Conservation (phyloP, 441 rosid genomes). For the Macaranga tanarius region DNA sequence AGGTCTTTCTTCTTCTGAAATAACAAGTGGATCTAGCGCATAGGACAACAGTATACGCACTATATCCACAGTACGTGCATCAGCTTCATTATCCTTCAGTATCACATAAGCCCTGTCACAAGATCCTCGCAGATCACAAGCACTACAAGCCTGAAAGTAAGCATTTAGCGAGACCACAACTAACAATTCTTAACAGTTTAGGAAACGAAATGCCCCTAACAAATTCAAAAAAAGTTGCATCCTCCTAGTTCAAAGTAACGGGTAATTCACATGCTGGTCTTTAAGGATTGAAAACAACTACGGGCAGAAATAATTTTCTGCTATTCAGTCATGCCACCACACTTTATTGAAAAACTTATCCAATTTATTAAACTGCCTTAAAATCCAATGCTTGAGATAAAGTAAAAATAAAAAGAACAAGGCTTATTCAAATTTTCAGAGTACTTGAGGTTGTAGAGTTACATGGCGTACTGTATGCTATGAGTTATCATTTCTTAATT, state of each 20-base stretch:
- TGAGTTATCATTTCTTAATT: neutral
- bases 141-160: slow-evolving; percentile 65
- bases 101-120: slow-evolving; percentile 89
- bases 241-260: neutral
- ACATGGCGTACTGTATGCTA: too few relatives aligned
- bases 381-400: neutral
- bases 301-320: neutral
- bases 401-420: neutral
- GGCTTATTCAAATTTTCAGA: neutral
- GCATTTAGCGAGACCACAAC: slow-evolving; percentile 5
- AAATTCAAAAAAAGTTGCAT: neutral
- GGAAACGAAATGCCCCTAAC: neutral
- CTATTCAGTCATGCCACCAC: neutral
- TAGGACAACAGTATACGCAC: slow-evolving; percentile 63
- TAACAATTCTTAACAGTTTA: neutral
- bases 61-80: slow-evolving; percentile 82
- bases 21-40: slow-evolving; percentile 71
- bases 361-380: neutral
- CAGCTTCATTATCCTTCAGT: slow-evolving; percentile 60
- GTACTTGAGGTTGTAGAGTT: neutral
- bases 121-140: slow-evolving; percentile 72
- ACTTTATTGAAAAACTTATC: neutral
- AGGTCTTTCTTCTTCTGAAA: slow-evolving; percentile 46
- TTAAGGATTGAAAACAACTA: neutral
- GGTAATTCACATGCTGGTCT: neutral